A percentile compares a stretch with the other conserved stretches of the same genome.
These are phyloP conservation scores for Aspergillus wentii DNA, from an alignment of 495 filamentous ascomycete genomes.

Conservation along the genomic window DNA sequence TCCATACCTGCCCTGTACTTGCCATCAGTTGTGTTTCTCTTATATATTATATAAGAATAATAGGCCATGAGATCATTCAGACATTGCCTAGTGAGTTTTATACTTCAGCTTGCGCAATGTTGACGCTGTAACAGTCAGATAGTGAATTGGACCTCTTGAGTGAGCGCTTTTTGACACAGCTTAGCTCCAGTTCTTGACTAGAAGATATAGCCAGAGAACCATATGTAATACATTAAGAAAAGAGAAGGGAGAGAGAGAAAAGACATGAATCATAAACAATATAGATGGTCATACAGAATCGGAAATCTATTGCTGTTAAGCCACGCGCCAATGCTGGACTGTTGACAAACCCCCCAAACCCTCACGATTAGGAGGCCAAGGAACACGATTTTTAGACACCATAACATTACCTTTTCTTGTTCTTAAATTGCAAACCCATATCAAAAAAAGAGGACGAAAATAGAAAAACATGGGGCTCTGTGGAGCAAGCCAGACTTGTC, in stretches of 20 bases:
- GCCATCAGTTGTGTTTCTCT: too few species aligned
- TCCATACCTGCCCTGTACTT: too few species aligned
- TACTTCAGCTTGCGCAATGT: too few species aligned
- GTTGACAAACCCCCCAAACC: slow-evolving; percentile 2
- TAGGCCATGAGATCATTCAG: too few species aligned
- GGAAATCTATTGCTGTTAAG: slow-evolving; percentile 30
- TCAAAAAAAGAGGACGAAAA: slow-evolving; percentile 9
- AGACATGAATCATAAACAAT: slow-evolving; percentile 1
- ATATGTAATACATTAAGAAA: not conserved
- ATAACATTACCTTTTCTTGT: slow-evolving; percentile 30
- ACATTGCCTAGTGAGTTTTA: too few species aligned
- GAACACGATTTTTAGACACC: slow-evolving; percentile 13
- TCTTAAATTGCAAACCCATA: slow-evolving; percentile 12
- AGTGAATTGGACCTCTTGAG: too few species aligned
- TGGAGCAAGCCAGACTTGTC: not conserved
- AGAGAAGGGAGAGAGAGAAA: not conserved
- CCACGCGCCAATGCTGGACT: slow-evolving; percentile 19
- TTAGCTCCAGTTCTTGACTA: too few species aligned
- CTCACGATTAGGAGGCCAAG: slow-evolving; percentile 3
- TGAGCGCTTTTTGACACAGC: too few species aligned
- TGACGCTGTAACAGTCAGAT: too few species aligned
- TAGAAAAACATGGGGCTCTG: slow-evolving; percentile 1
- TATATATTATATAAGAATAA: too few species aligned
- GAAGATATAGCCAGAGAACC: not conserved
- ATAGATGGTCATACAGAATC: slow-evolving; percentile 10